Percentiles rank a stretch among this genome's conserved stretches.
Conservation (phyloP, 1,284 basidiomycete genomes). For the Papiliotrema fonsecae region DNA sequence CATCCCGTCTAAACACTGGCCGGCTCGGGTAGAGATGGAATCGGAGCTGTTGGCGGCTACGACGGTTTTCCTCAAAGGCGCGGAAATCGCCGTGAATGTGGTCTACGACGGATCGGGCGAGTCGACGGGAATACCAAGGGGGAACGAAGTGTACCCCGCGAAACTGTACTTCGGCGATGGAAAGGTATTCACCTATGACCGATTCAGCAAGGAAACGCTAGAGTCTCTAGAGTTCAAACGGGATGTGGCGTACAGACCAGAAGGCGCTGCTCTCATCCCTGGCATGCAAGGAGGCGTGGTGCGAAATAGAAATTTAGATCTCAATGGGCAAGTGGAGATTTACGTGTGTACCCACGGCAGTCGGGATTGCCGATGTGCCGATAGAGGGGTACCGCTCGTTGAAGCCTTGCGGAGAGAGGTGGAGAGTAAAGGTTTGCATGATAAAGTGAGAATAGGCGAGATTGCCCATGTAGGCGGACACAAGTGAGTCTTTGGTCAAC, state of each 20-base stretch:
- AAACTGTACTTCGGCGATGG: constrained; percentile 37
- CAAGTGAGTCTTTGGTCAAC: constrained; percentile 54
- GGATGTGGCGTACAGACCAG: constrained; percentile 14
- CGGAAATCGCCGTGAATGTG: constrained; percentile 30
- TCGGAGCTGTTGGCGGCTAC: constrained; percentile 25
- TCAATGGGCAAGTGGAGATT: constrained; percentile 42
- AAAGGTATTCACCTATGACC: constrained; percentile 9
- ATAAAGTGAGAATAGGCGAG: constrained; percentile 54
- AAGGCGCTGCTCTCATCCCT: neutral
- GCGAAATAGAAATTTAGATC: neutral
- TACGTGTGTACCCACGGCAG: constrained; percentile 69
- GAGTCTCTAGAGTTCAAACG: constrained; percentile 7
- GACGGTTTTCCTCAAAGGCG: constrained; percentile 15
- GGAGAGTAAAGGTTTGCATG: constrained; percentile 13
- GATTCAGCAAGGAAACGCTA: constrained; percentile 18
- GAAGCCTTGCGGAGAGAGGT: constrained; percentile 46
- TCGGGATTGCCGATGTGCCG: constrained; percentile 69
- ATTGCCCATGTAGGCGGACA: constrained; percentile 79
- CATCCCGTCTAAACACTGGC: constrained; percentile 34
- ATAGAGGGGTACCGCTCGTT: constrained; percentile 54
- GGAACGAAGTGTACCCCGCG: constrained; percentile 27
- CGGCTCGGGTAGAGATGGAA: constrained; percentile 33
- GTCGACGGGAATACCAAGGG: neutral
- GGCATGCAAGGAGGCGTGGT: constrained; percentile 2
- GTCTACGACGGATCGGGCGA: constrained; percentile 29